Conservation (phyloP, 1,284 basidiomycete species). For the Gymnopus androsaceus region DNA sequence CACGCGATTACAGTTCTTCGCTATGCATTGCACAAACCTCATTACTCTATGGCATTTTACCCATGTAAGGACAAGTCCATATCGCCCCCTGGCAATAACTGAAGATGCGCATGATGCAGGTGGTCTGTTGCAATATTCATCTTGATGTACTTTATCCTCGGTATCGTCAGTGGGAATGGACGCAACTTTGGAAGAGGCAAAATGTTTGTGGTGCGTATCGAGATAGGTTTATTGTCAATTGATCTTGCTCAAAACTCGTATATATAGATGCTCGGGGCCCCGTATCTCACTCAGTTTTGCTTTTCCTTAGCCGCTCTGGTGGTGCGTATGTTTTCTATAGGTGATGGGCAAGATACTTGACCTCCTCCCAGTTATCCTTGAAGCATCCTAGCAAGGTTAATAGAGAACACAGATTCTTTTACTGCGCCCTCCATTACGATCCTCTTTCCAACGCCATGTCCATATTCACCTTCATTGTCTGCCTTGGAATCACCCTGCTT, state of each 20-base stretch:
- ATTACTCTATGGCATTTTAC: slow-evolving; percentile 42
- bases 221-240: not conserved
- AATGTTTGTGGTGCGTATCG: slow-evolving; percentile 26
- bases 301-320: slow-evolving; percentile 34
- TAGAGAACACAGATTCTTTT: slow-evolving; percentile 32
- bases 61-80: slow-evolving; percentile 39
- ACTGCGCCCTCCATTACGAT: slow-evolving; percentile 31
- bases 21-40: slow-evolving; percentile 49
- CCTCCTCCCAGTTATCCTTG: slow-evolving; percentile 24
- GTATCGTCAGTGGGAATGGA: slow-evolving; percentile 25
- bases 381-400: slow-evolving; percentile 29
- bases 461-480: slow-evolving; percentile 34
- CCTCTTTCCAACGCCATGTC: slow-evolving; percentile 30
- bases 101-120: slow-evolving; percentile 24
- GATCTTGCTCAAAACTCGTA: not conserved
- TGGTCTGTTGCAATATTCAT: slow-evolving; percentile 41
- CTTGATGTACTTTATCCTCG: slow-evolving; percentile 36
- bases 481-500: slow-evolving; percentile 30
- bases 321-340: slow-evolving; percentile 19
- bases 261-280: slow-evolving; percentile 36
- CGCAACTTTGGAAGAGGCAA: slow-evolving; percentile 16
- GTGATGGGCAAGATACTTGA: not conserved
- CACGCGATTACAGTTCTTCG: slow-evolving; percentile 39
- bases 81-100: not conserved
- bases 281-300: slow-evolving; percentile 32